These are phyloP conservation scores for Ophiostoma ips DNA, from an alignment of 2,329 filamentous ascomycete genomes.

Conservation along the genomic window DNA sequence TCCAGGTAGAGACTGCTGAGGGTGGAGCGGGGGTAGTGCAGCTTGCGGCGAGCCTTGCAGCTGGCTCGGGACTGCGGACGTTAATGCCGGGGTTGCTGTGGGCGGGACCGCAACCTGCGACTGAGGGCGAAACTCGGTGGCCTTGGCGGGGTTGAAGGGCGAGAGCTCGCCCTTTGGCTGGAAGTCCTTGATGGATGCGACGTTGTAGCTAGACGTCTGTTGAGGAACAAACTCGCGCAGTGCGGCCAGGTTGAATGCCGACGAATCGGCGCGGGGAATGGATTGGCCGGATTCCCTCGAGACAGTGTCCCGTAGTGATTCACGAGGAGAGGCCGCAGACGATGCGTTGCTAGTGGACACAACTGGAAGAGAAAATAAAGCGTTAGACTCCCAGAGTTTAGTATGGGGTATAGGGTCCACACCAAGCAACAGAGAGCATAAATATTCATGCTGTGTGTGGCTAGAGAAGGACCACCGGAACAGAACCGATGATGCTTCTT, in stretches of 20 bases:
- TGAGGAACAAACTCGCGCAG: conserved; percentile 29
- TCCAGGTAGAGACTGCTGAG: background rate
- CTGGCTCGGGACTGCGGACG: conserved; percentile 2
- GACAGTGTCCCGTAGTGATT: conserved; percentile 3
- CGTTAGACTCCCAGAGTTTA: background rate
- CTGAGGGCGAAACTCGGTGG: conserved; percentile 13
- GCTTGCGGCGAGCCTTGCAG: conserved; percentile 5
- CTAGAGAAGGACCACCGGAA: background rate
- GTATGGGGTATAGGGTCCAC: background rate
- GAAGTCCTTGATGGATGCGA: conserved; percentile 9
- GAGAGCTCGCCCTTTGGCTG: conserved; percentile 11
- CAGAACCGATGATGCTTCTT: background rate
- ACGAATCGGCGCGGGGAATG: conserved; percentile 6
- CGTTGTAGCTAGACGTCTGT: conserved; percentile 7
- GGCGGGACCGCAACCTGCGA: conserved; percentile 6
- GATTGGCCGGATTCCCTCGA: conserved; percentile 5
- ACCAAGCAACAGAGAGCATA: background rate
- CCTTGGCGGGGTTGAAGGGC: conserved; percentile 14
- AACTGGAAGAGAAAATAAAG: conserved; percentile 1
- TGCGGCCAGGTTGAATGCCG: conserved; percentile 40
- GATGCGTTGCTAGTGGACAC: conserved; percentile 11
- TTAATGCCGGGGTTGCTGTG: conserved; percentile 3
- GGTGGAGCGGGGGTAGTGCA: background rate
- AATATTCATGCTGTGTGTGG: background rate
- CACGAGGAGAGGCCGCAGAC: conserved; percentile 10